Percentiles rank a stretch among this genome's conserved stretches.
These are phyloP conservation scores for Pseudogymnoascus sp. DNA, from an alignment of 2,329 filamentous ascomycete genomes.

Conservation along the genomic window DNA sequence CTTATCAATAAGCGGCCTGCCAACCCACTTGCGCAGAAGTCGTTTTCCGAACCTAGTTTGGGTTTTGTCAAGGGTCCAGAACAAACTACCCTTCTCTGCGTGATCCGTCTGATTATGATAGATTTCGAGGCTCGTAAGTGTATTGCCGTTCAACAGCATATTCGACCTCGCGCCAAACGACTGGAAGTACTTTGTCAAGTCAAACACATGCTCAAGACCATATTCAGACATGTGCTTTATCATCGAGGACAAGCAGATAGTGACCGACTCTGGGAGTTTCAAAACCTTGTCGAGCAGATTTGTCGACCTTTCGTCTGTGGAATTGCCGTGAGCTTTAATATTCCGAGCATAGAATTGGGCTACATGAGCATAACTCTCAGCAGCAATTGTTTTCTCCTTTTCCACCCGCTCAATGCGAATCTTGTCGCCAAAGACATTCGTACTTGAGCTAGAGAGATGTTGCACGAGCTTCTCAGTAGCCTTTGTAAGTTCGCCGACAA, in stretches of 20 bases:
- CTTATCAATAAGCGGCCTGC: conserved; percentile 76
- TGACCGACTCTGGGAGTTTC: conserved; percentile 75
- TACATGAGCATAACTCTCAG: conserved; percentile 81
- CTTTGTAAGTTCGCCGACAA: conserved; percentile 83
- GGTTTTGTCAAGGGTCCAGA: conserved; percentile 93
- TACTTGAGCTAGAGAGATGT: conserved; percentile 81
- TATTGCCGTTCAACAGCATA: conserved; percentile 95
- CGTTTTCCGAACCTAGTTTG: conserved; percentile 83
- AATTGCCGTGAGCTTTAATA: conserved; percentile 53
- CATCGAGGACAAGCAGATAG: conserved; percentile 91
- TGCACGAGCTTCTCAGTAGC: conserved; percentile 88
- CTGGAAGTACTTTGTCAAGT: conserved; percentile 94
- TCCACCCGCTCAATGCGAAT: conserved; percentile 75
- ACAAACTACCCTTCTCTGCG: conserved; percentile 75
- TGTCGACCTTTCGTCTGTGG: conserved; percentile 49
- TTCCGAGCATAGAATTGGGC: conserved; percentile 88
- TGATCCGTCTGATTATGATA: conserved; percentile 93
- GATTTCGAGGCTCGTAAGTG: conserved; percentile 85
- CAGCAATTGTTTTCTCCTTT: conserved; percentile 72
- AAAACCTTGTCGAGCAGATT: conserved; percentile 79
- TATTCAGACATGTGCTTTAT: conserved; percentile 89
- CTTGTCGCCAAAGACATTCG: conserved; percentile 86
- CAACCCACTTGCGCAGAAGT: conserved; percentile 89
- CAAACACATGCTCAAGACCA: conserved; percentile 88
- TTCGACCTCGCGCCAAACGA: conserved; percentile 90